Evolutionary conservation across 1,284 basidiomycete species (phyloP).

Genomic region (Ganoderma multipileum): DNA sequence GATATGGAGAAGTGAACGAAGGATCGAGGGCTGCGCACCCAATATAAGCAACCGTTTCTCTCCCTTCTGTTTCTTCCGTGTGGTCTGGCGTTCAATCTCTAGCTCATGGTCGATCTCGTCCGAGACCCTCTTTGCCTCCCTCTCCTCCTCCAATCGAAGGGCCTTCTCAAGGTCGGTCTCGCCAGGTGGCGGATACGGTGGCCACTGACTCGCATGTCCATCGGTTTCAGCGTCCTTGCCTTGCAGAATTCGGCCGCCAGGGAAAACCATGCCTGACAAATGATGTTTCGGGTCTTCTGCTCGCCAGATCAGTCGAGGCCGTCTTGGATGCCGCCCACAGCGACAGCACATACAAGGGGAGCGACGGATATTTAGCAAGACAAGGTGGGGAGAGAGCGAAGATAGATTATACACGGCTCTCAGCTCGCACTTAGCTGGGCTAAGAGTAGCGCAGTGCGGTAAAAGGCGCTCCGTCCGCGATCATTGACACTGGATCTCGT

Average conservation of each 20-base stretch:
- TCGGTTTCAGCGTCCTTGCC: constrained; percentile 8
- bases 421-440: not conserved
- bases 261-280: not conserved
- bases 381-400: not conserved
- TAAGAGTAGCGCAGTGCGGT: not conserved
- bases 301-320: not conserved
- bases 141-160: constrained; percentile 51
- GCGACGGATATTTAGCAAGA: not conserved
- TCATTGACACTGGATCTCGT: constrained; percentile 13
- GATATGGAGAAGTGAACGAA: not conserved
- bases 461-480: constrained; percentile 1
- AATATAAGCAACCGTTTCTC: constrained; percentile 60
- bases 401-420: not conserved
- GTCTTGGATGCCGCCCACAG: not conserved
- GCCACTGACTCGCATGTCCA: constrained; percentile 26
- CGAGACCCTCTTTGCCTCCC: constrained; percentile 58
- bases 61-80: constrained; percentile 43
- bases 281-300: not conserved
- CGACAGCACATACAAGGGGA: not conserved
- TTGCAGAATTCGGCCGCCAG: not conserved
- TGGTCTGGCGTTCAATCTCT: constrained; percentile 49
- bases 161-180: constrained; percentile 37
- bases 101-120: constrained; percentile 61
- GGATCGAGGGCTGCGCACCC: constrained; percentile 45
- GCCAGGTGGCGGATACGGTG: constrained; percentile 33